Conservation (phyloP, 495 filamentous ascomycete species). For the Pseudotulostoma volvatum region DNA sequence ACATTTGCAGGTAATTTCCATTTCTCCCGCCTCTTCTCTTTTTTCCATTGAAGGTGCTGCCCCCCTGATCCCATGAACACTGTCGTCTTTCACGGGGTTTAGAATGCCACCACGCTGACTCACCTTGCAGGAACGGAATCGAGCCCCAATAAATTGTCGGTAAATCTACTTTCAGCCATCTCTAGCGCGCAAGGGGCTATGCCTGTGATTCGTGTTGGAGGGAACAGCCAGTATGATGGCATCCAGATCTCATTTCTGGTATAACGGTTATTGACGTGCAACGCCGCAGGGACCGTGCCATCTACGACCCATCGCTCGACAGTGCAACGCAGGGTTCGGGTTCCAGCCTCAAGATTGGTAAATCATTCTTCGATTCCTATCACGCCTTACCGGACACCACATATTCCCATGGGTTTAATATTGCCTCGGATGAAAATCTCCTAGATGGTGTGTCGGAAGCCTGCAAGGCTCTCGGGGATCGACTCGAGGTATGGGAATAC, state of each 20-base stretch:
- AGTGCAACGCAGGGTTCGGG: no score
- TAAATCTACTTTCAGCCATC: slow-evolving; percentile 10
- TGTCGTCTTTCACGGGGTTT: background rate
- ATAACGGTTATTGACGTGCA: no score
- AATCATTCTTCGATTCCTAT: slow-evolving; percentile 51
- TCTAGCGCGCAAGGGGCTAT: slow-evolving; percentile 4
- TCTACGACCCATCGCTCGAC: slow-evolving; percentile 41
- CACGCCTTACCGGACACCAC: slow-evolving; percentile 37
- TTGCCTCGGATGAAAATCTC: slow-evolving; percentile 39
- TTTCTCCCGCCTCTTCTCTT: no score
- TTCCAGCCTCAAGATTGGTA: slow-evolving; percentile 43
- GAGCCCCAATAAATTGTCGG: slow-evolving; percentile 11
- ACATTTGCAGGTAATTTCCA: slow-evolving; percentile 5
- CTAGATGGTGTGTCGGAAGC: slow-evolving; percentile 38
- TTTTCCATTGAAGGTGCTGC: no score
- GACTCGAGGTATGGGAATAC: slow-evolving; percentile 41
- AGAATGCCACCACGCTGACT: background rate
- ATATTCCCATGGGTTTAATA: slow-evolving; percentile 49
- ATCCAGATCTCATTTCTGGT: slow-evolving; percentile 4
- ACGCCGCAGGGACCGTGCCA: slow-evolving; percentile 41
- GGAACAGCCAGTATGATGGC: slow-evolving; percentile 11
- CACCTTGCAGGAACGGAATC: slow-evolving; percentile 11
- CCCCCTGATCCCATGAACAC: no score
- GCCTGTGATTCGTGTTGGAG: slow-evolving; percentile 11
- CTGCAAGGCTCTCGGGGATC: slow-evolving; percentile 40